Evolutionary conservation across 768 basidiomycete species (phyloP).

Genomic region (Auricularia auricula-judae): DNA sequence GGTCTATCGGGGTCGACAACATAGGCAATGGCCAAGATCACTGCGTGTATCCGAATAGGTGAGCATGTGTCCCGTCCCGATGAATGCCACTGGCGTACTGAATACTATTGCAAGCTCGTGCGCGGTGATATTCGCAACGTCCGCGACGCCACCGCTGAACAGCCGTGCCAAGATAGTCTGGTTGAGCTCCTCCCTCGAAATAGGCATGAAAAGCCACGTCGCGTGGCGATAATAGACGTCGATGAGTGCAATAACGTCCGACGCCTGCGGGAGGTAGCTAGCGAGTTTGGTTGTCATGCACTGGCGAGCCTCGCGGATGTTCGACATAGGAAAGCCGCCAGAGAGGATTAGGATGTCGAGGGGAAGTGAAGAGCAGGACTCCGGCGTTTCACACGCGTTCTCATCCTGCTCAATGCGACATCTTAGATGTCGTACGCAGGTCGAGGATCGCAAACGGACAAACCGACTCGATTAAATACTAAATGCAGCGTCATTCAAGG

Average conservation of each 20-base stretch:
- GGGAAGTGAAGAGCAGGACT: background rate
- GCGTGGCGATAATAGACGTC: background rate
- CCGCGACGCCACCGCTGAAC: background rate
- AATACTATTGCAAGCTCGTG: conserved; percentile 45
- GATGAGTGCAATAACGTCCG: background rate
- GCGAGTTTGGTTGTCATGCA: conserved; percentile 20
- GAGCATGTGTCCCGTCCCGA: no score
- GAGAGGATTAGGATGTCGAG: background rate
- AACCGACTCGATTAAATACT: background rate
- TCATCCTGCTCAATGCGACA: background rate
- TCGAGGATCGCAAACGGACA: background rate
- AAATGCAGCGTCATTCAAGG: no score
- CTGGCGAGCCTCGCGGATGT: conserved; percentile 9
- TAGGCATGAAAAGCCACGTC: background rate
- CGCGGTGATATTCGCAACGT: background rate
- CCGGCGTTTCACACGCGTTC: background rate
- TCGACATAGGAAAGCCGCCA: background rate
- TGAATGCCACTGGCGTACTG: conserved; percentile 12
- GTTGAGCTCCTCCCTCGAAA: background rate
- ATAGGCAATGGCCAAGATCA: conserved; percentile 25
- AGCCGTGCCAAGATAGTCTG: conserved; percentile 32
- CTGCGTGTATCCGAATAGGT: background rate
- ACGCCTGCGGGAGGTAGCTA: conserved; percentile 3
- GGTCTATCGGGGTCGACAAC: background rate
- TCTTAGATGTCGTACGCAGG: background rate